Evolutionary conservation across 495 filamentous ascomycete genomes (phyloP).

Genomic region (Baudoinia panamericana): DNA sequence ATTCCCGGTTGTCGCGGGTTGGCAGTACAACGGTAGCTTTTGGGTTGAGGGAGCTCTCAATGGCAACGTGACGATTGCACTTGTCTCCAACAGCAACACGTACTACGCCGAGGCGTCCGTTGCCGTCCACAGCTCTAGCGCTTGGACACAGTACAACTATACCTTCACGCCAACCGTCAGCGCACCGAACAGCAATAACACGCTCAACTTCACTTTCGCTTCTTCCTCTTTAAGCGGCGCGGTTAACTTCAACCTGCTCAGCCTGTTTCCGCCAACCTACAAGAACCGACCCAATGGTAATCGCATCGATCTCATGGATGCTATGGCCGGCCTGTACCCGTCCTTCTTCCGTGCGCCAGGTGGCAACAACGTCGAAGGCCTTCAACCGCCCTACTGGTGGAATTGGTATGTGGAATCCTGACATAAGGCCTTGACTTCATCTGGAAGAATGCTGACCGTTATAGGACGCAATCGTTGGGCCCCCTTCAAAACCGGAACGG

Average conservation of each 20-base stretch:
- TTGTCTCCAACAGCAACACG: conserved; percentile 36
- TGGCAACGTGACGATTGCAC: conserved; percentile 27
- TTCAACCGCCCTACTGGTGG: conserved; percentile 23
- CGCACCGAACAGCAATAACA: conserved; percentile 29
- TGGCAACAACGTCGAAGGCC: conserved; percentile 31
- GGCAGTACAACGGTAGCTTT: conserved; percentile 28
- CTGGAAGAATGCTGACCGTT: no score
- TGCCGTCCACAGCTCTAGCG: conserved; percentile 24
- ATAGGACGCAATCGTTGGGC: conserved; percentile 29
- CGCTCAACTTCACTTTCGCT: conserved; percentile 28
- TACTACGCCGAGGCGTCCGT: conserved; percentile 35
- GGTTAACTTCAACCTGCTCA: conserved; percentile 29
- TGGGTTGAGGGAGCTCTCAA: conserved; percentile 25
- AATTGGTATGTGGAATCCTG: no score
- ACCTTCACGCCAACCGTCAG: conserved; percentile 27
- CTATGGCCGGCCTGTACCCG: conserved; percentile 23
- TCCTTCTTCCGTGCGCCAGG: conserved; percentile 18
- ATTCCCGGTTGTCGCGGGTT: conserved; percentile 12
- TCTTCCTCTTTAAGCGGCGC: conserved; percentile 20
- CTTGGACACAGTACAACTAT: conserved; percentile 40
- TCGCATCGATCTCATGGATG: conserved; percentile 26
- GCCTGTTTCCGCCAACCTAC: conserved; percentile 30
- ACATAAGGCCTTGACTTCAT: no score
- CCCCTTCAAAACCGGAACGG: conserved; percentile 26
- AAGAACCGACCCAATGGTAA: conserved; percentile 27